phyloP scores from a whole-genome alignment of 164 flowering plant genomes.

The Cinnamomum chago region DNA sequence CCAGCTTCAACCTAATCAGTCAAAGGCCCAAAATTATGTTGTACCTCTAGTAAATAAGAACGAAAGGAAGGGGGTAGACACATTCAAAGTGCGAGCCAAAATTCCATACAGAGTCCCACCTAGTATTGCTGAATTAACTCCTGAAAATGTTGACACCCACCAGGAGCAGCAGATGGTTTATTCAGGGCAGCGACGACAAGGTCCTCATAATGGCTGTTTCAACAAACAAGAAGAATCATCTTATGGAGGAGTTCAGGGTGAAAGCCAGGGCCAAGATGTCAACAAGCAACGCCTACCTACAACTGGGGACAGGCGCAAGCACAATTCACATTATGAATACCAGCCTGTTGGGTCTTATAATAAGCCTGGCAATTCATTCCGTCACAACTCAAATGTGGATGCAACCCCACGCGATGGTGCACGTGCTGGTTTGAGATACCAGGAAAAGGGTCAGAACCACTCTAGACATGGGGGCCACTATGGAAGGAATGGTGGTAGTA shows the following conservation, averaged over 20 bases:
- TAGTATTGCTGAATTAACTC: slow-evolving; percentile 24
- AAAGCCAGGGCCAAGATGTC: slow-evolving; percentile 42
- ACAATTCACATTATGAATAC: slow-evolving; percentile 61
- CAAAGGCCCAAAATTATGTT: slow-evolving; percentile 15
- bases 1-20: slow-evolving; percentile 23
- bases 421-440: slow-evolving; percentile 37
- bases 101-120: slow-evolving; percentile 27
- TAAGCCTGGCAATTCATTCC: slow-evolving; percentile 23
- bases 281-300: slow-evolving; percentile 36
- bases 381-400: neutral
- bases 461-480: slow-evolving; percentile 54
- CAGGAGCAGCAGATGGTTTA: slow-evolving; percentile 32
- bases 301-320: slow-evolving; percentile 51
- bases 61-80: slow-evolving; percentile 33
- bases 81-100: slow-evolving; percentile 30
- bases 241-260: slow-evolving; percentile 51
- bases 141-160: slow-evolving; percentile 22
- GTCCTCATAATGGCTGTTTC: slow-evolving; percentile 42
- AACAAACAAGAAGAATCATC: slow-evolving; percentile 40
- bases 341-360: slow-evolving; percentile 57
- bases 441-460: slow-evolving; percentile 58
- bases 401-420: slow-evolving; percentile 31
- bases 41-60: slow-evolving; percentile 29
- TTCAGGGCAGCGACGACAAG: slow-evolving; percentile 48
- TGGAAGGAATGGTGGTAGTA: slow-evolving; percentile 33